Conservation (phyloP, 768 basidiomycete genomes). For the Clitopilus hobsonii region DNA sequence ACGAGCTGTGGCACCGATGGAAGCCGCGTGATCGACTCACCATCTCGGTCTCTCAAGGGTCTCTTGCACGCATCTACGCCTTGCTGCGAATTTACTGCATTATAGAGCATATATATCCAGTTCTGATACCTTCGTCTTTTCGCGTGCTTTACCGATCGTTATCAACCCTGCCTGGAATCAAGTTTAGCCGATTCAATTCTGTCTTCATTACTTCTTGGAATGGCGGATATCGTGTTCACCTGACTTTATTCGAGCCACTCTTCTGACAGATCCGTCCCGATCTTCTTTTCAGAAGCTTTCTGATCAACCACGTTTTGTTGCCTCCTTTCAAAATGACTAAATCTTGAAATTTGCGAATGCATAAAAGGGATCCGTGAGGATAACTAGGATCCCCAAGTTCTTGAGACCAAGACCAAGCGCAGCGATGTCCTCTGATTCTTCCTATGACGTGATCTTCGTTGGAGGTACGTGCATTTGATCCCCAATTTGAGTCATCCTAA, state of each 20-base stretch:
- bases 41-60: too few relatives aligned
- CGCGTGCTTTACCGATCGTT: too few relatives aligned
- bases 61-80: too few relatives aligned
- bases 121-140: too few relatives aligned
- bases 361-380: background rate
- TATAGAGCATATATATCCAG: background rate
- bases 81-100: too few relatives aligned
- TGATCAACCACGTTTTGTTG: background rate
- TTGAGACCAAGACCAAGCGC: too few relatives aligned
- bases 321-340: background rate
- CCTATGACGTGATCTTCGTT: constrained; percentile 50
- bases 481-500: background rate
- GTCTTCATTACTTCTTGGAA: background rate
- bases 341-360: background rate
- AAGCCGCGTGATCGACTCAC: too few relatives aligned
- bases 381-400: too few relatives aligned
- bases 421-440: constrained; percentile 6
- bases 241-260: background rate
- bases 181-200: background rate
- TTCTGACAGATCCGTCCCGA: background rate
- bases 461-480: constrained; percentile 36
- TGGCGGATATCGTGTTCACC: background rate
- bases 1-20: background rate
- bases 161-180: too few relatives aligned
- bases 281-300: background rate